These are phyloP conservation scores for Suillus fuscotomentosus DNA, from an alignment of 768 basidiomycete genomes.

Conservation along the genomic window DNA sequence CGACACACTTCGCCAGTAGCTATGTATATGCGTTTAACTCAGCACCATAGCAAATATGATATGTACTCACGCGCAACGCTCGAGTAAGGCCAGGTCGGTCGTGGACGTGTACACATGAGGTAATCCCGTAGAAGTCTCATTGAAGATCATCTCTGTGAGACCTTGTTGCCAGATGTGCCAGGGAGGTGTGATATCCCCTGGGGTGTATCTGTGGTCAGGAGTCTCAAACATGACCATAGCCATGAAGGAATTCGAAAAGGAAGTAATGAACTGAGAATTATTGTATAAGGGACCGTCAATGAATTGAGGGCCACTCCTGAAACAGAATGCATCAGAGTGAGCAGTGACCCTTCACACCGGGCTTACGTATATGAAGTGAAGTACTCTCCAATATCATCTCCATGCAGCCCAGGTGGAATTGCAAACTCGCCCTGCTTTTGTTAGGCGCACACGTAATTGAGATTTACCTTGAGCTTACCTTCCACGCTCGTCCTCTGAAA, in stretches of 20 bases:
- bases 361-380: conserved; percentile 34
- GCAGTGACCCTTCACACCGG: neutral
- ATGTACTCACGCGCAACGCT: conserved; percentile 34
- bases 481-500: conserved; percentile 23
- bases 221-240: conserved; percentile 21
- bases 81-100: conserved; percentile 30
- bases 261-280: conserved; percentile 23
- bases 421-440: conserved; percentile 24
- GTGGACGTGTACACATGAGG: conserved; percentile 29
- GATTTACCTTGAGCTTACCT: conserved; percentile 23
- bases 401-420: conserved; percentile 30
- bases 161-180: conserved; percentile 19
- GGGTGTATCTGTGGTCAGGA: conserved; percentile 19
- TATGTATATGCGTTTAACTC: neutral
- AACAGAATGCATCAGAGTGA: neutral
- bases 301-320: conserved; percentile 3
- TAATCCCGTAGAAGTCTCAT: conserved; percentile 22
- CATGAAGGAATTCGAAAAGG: conserved; percentile 29
- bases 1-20: neutral
- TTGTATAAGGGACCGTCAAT: conserved; percentile 19
- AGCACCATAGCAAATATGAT: neutral
- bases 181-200: conserved; percentile 16
- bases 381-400: conserved; percentile 38
- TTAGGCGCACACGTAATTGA: conserved; percentile 12
- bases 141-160: conserved; percentile 47